Evolutionary conservation across 805 yeast species (phyloP), one percentile per base, ranked within the genome.

Genomic region (Pichia exigua): DNA sequence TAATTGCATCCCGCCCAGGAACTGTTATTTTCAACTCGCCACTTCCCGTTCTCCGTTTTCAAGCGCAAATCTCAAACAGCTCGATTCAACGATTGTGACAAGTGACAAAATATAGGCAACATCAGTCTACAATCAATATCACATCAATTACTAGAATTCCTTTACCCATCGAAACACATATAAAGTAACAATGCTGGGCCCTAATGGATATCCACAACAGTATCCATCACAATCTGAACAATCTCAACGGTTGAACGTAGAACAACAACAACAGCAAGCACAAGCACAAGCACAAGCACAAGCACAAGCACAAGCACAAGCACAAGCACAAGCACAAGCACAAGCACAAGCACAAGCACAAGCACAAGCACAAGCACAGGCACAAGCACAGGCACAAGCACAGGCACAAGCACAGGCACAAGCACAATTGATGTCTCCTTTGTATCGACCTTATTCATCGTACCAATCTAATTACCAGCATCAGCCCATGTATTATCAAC

Each of bases 201-300:
- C 48, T 18, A 43, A 48, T 20, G 51, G 47, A 44, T 44, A 48
- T 22, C 30, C 43, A 13, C 40, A 22, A 24, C 42, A 28, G 15
- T 26, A 27, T 13, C 32, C 22, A 20, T 45, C 30, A 40, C 49
- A 49, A 26, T 35, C 42, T 15, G 46, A 21, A 20, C 39, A 35
- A 35, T 30, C 35, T 30, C 39, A 35, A 35, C 18, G 11, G 39
- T 9, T 35, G 39, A 35, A n/a, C 17, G 20, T 5, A 35, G 20
- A 35, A 7, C 39, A 35, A 35, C 39, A 32, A 32, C 38, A 32
- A 15, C 38, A 32, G 17, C 38, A 50, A n/a, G 46, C 45, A 3
- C 60, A 57, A 30, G 56, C 35, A 15, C 46, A 47, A 26, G 35
- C 44, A 7, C 43, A 52, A 38, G 32, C 49, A 43, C 27, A 54